Base-by-base conservation (phyloP, 2,329 filamentous ascomycete genomes). In the Colletotrichum chlorophyti region DNA sequence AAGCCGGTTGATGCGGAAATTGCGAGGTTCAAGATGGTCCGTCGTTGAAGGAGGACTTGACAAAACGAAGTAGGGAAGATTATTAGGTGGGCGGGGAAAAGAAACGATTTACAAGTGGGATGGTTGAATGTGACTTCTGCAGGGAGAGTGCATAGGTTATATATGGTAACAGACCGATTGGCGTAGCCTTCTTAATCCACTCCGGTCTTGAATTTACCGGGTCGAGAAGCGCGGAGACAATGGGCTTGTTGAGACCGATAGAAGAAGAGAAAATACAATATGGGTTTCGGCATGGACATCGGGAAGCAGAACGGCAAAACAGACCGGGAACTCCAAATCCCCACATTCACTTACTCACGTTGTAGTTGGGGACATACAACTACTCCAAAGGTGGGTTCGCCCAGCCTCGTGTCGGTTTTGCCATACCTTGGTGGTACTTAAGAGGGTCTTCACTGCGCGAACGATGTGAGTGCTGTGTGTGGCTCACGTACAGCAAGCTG, bases 291-390 rank as follows among this genome's bases (percentile, higher is more conserved):
- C 57, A 55, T 32, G 27, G 31, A 59, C 17, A 23, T 49, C 57
- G 57, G 57, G 53, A 59, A 55, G 32, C 19, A 59, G 38, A 40
- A 43, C 57, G 57, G 51, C 57, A 59, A 59, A 31, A 26, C 37
- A 49, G 32, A 21, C 51, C 51, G 51, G 57, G 43, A 59, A 55
- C 51, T 55, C 52, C 57, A 59, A 57, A 32, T 49, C 43, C 26
- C 51, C 57, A 42, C 35, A 40, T 14, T 40, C n/a, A n/a, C n/a
- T n/a, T n/a, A n/a, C n/a, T n/a, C 27, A 52, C 38, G 37, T 43
- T 43, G 29, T 15, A 40, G 38, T 21, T 43, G 21, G 11, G 12
- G 11, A 29, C 19, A 38, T 19, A 19, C 26, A 24, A 27, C 29
- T 45, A 21, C 27, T n/a, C n/a, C n/a, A n/a, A n/a, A n/a, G n/a